These are phyloP conservation scores for Akebia trifoliata DNA, from an alignment of 164 flowering plant genomes.

Conservation along the genomic window DNA sequence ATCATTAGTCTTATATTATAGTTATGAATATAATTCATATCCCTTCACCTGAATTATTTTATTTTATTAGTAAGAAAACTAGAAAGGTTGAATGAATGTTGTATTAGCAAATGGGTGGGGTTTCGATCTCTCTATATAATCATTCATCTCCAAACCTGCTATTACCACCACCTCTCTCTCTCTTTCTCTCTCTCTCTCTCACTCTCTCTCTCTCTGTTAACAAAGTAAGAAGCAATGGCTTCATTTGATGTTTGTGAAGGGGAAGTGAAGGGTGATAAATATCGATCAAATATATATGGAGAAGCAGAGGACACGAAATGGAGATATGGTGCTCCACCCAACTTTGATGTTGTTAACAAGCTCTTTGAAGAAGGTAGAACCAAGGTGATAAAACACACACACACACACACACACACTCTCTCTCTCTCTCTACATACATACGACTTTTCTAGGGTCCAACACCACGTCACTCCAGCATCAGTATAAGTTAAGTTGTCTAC, in stretches of 20 bases:
- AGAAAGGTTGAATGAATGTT: too few relatives aligned
- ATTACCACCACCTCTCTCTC: not conserved
- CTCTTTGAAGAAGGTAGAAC: slow-evolving; percentile 80
- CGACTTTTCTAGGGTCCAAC: too few relatives aligned
- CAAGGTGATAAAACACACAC: too few relatives aligned
- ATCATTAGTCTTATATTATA: too few relatives aligned
- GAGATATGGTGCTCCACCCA: slow-evolving; percentile 77
- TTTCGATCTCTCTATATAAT: slow-evolving; percentile 2
- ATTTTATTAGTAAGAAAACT: too few relatives aligned
- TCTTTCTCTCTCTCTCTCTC: too few relatives aligned
- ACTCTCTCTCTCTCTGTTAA: not conserved
- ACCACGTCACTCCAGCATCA: too few relatives aligned
- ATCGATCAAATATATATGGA: slow-evolving; percentile 45
- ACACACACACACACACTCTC: too few relatives aligned
- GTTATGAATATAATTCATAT: too few relatives aligned
- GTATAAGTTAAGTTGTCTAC: too few relatives aligned
- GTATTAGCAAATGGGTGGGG: not conserved
- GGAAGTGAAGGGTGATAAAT: slow-evolving; percentile 37
- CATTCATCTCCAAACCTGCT: too few relatives aligned
- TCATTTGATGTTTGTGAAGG: not conserved
- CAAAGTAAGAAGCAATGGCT: not conserved
- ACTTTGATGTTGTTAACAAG: slow-evolving; percentile 48
- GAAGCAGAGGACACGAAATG: slow-evolving; percentile 45
- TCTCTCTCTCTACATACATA: not conserved
- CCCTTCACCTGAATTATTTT: too few relatives aligned